These are phyloP conservation scores for Neurospora sublineolata DNA, from an alignment of 495 filamentous ascomycete species.

Conservation along the genomic window DNA sequence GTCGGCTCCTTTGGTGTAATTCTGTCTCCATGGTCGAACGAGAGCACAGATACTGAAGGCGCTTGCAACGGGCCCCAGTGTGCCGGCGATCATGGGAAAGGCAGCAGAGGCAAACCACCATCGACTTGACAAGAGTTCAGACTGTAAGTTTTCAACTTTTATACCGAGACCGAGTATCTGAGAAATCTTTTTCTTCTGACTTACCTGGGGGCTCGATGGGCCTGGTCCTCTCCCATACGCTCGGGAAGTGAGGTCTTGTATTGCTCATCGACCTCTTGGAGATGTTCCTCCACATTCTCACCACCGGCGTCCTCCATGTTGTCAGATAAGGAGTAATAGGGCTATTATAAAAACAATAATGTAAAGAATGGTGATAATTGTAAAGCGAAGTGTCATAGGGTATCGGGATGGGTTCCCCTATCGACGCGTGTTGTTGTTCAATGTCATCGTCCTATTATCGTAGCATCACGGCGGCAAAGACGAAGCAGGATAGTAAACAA, in stretches of 20 bases:
- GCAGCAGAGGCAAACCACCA: constrained; percentile 85
- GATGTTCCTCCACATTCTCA: constrained; percentile 15
- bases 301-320: constrained; percentile 22
- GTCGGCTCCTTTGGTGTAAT: constrained; percentile 38
- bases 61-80: constrained; percentile 70
- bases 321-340: background rate
- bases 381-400: background rate
- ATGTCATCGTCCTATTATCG: background rate
- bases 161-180: background rate
- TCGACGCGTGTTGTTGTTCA: background rate
- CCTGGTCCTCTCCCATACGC: constrained; percentile 17
- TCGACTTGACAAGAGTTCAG: constrained; percentile 29
- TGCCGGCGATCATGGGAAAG: constrained; percentile 71
- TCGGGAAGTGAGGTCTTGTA: constrained; percentile 8
- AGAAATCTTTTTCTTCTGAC: background rate
- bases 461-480: background rate
- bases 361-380: background rate
- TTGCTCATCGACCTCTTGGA: constrained; percentile 6
- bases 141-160: background rate
- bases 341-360: background rate
- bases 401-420: background rate
- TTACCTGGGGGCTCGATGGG: constrained; percentile 46
- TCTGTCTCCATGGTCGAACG: constrained; percentile 60
- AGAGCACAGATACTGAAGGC: constrained; percentile 74
- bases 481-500: background rate